Evolutionary conservation across 1,139 yeast genomes (phyloP).

Genomic region (Yamadazyma siamensis): DNA sequence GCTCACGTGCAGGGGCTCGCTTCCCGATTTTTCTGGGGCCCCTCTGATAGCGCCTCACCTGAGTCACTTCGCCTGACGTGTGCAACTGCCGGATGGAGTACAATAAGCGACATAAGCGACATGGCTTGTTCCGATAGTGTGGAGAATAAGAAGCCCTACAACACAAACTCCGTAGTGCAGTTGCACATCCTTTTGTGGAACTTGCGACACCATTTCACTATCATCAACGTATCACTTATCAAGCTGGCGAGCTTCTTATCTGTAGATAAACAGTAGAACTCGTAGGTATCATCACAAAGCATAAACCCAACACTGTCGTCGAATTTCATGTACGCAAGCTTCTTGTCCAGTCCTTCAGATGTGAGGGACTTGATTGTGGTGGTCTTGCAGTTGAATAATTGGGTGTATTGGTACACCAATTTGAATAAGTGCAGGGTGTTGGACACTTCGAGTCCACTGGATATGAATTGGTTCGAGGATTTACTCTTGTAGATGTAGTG

Average conservation of each 20-base stretch:
- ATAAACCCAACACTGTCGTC: constrained; percentile 30
- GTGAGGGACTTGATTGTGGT: constrained; percentile 18
- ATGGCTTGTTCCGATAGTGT: too few species aligned
- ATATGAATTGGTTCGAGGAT: constrained; percentile 38
- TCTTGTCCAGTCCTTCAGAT: constrained; percentile 17
- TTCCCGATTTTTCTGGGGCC: too few species aligned
- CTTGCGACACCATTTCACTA: constrained; percentile 41
- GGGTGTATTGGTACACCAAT: constrained; percentile 30
- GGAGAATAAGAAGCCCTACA: too few species aligned
- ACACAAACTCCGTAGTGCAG: constrained; percentile 15
- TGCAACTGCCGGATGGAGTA: too few species aligned
- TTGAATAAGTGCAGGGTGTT: constrained; percentile 22
- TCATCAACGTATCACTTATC: constrained; percentile 28
- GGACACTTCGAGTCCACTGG: constrained; percentile 22
- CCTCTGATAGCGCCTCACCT: too few species aligned
- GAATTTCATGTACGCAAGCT: constrained; percentile 34
- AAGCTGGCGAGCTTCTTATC: constrained; percentile 27
- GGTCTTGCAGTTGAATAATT: constrained; percentile 27
- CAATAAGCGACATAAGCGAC: too few species aligned
- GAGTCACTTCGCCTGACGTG: too few species aligned
- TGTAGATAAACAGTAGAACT: constrained; percentile 37
- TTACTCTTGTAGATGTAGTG: constrained; percentile 82
- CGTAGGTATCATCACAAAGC: constrained; percentile 34
- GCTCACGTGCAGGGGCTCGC: too few species aligned
- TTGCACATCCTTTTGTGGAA: constrained; percentile 33